Evolutionary conservation across 805 yeast species (phyloP).

Genomic region (Ogataea henricii): DNA sequence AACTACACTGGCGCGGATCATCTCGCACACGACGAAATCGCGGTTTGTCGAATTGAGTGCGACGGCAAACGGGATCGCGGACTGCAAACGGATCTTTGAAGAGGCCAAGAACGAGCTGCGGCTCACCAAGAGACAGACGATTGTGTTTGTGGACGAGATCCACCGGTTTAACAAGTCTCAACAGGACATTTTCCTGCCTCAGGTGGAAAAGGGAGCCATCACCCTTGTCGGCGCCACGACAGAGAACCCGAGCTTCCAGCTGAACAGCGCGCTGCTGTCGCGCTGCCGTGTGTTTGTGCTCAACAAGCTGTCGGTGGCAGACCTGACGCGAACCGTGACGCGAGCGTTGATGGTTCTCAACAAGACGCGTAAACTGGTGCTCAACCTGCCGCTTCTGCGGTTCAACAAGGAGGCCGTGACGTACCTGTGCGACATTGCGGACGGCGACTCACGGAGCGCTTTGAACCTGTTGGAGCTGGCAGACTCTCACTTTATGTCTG

Average conservation of each 20-base stretch:
- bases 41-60: constrained; percentile 84
- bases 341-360: constrained; percentile 64
- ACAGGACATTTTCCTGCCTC: constrained; percentile 84
- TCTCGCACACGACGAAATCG: constrained; percentile 55
- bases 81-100: constrained; percentile 63
- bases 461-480: constrained; percentile 76
- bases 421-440: constrained; percentile 70
- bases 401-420: constrained; percentile 59
- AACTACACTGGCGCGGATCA: constrained; percentile 66
- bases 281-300: constrained; percentile 81
- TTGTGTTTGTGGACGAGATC: constrained; percentile 88
- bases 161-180: constrained; percentile 86
- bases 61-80: constrained; percentile 67
- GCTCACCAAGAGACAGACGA: constrained; percentile 55
- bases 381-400: constrained; percentile 50
- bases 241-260: constrained; percentile 84
- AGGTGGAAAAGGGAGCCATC: constrained; percentile 80
- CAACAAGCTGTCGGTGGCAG: constrained; percentile 49
- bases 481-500: constrained; percentile 49
- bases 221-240: constrained; percentile 95
- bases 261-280: constrained; percentile 80
- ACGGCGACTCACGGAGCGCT: constrained; percentile 89
- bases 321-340: constrained; percentile 52
- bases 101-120: constrained; percentile 47
- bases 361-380: constrained; percentile 55